A percentile compares a stretch with the other conserved stretches of the same genome.
phyloP scores from a whole-genome alignment of 441 rosid genomes.

The Capsella rubella region DNA sequence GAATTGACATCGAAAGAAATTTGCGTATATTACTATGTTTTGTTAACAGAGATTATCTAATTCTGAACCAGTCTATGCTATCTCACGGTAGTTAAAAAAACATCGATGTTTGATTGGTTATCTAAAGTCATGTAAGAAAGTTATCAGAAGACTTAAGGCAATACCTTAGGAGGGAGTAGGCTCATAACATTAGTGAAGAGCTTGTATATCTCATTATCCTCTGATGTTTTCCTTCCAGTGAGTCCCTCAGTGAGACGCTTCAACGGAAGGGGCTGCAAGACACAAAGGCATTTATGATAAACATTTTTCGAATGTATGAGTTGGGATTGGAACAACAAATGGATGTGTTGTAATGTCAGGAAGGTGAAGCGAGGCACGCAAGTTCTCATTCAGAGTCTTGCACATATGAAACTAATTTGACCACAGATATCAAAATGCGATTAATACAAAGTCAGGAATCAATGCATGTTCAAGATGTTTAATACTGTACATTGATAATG shows the following conservation, averaged over 20 bases:
- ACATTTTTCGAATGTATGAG: slow-evolving; percentile 1
- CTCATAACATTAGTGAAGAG: slow-evolving; percentile 81
- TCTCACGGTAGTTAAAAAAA: not conserved
- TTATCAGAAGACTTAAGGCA: slow-evolving; percentile 23
- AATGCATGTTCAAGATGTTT: not conserved
- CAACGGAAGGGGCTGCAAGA: slow-evolving; percentile 81
- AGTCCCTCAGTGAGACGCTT: slow-evolving; percentile 85
- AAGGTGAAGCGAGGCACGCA: not conserved
- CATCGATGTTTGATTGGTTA: slow-evolving; percentile 3
- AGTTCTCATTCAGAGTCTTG: slow-evolving; percentile 8
- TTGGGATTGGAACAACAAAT: slow-evolving; percentile 8
- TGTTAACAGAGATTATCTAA: not conserved
- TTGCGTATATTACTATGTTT: not conserved
- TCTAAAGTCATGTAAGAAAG: slow-evolving; percentile 11
- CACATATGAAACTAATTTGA: slow-evolving; percentile 11
- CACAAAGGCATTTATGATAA: slow-evolving; percentile 12
- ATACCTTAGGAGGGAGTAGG: slow-evolving; percentile 80
- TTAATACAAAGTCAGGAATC: slow-evolving; percentile 8
- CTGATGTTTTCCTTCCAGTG: slow-evolving; percentile 60
- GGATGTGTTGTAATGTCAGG: not conserved
- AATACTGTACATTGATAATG: not conserved
- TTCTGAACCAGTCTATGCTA: slow-evolving; percentile 8
- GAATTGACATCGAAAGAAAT: not conserved
- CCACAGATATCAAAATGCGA: not conserved
- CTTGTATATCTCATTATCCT: slow-evolving; percentile 67